A percentile compares a stretch with the other conserved stretches of the same genome.
These are phyloP conservation scores for Sphenostylis stenocarpa DNA, from an alignment of 306 rosid species.

Conservation along the genomic window DNA sequence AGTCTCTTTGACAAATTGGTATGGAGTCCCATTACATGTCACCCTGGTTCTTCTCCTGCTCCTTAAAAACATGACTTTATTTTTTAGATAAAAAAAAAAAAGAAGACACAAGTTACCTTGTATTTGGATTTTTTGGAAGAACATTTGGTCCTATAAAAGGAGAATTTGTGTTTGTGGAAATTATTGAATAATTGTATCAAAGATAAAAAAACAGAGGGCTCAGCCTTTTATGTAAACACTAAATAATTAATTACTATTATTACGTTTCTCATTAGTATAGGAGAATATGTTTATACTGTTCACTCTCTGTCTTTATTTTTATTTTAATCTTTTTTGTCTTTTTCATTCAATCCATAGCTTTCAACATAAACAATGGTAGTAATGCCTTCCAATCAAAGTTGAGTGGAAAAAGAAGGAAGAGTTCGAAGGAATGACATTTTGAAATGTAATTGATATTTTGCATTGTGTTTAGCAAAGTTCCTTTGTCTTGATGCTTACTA, in stretches of 20 bases:
- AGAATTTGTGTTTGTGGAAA: not conserved
- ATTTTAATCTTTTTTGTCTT: not conserved
- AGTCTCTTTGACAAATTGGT: not conserved
- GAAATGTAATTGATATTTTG: constrained; percentile 23
- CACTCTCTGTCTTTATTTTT: not conserved
- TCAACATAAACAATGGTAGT: not conserved
- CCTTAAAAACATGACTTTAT: not conserved
- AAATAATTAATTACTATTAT: not conserved
- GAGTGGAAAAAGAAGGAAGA: constrained; percentile 10
- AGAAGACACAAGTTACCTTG: not conserved
- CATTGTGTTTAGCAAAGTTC: not conserved
- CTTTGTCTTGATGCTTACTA: constrained; percentile 17
- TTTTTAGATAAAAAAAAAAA: not conserved
- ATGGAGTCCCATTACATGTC: constrained; percentile 17
- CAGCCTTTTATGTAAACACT: not conserved
- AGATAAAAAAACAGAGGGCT: not conserved
- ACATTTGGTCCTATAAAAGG: not conserved
- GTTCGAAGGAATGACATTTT: not conserved
- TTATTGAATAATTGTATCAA: not conserved
- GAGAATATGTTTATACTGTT: not conserved
- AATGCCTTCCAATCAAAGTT: not conserved
- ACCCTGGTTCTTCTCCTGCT: not conserved
- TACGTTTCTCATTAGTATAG: not conserved
- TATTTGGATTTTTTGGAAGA: not conserved
- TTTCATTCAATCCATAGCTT: not conserved